These are phyloP conservation scores for Phanerochaete sordida DNA, from an alignment of 768 basidiomycete genomes.

Conservation along the genomic window DNA sequence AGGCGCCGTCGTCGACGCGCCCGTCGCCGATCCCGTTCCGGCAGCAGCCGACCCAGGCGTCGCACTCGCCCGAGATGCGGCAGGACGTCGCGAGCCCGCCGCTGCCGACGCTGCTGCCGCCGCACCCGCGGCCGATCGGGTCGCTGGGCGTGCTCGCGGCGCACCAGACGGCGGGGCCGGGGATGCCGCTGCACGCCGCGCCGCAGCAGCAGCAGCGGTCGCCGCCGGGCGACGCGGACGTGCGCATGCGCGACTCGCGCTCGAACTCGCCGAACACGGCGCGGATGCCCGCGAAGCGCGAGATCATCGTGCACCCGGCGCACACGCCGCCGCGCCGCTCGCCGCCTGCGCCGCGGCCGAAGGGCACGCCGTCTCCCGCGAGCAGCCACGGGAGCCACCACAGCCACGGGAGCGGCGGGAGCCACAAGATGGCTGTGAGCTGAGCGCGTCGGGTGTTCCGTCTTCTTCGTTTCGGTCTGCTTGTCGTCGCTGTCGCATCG, in stretches of 20 bases:
- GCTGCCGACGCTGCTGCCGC: constrained; percentile 60
- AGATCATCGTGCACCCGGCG: constrained; percentile 49
- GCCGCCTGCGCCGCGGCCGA: constrained; percentile 32
- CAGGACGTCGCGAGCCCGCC: constrained; percentile 44
- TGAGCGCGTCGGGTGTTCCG: neutral
- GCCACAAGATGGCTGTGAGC: neutral
- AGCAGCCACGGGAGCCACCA: constrained; percentile 40
- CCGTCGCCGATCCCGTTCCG: constrained; percentile 74
- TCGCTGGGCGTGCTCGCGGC: constrained; percentile 29
- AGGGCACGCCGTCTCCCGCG: constrained; percentile 54
- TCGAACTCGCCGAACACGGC: constrained; percentile 24
- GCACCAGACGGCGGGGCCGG: constrained; percentile 18
- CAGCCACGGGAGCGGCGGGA: constrained; percentile 3
- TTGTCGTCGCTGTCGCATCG: no score
- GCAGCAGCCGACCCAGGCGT: constrained; percentile 64
- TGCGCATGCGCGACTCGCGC: constrained; percentile 51
- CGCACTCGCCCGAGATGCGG: constrained; percentile 67
- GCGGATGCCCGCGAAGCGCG: constrained; percentile 41
- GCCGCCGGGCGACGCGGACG: constrained; percentile 44
- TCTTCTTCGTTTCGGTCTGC: no score
- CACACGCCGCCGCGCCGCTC: constrained; percentile 15
- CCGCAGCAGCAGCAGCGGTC: constrained; percentile 56
- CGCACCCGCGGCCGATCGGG: constrained; percentile 73
- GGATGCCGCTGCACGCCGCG: constrained; percentile 54
- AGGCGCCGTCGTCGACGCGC: constrained; percentile 40